A percentile compares a stretch with the other conserved stretches of the same genome.
phyloP scores from a whole-genome alignment of 2,329 filamentous ascomycete genomes.

The Fusarium temperatum region DNA sequence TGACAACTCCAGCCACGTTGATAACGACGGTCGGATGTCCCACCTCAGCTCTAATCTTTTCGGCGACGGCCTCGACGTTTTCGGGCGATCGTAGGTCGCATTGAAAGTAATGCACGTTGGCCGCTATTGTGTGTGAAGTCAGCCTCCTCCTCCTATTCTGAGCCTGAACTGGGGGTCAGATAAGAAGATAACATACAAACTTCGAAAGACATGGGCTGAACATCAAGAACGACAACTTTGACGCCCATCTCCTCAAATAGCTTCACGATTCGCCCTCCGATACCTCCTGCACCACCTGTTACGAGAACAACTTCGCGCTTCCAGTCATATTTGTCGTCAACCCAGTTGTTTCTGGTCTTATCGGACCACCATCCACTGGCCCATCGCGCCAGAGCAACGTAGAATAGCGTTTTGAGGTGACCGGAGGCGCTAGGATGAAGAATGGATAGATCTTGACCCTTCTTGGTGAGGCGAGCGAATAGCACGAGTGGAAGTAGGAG shows the following conservation, averaged over 20 bases:
- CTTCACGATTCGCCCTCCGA: conserved; percentile 72
- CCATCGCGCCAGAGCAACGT: conserved; percentile 41
- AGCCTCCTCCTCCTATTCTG: neutral
- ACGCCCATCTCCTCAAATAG: conserved; percentile 71
- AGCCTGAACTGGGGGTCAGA: neutral
- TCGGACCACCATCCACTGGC: conserved; percentile 47
- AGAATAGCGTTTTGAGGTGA: conserved; percentile 54
- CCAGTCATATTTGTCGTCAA: conserved; percentile 66
- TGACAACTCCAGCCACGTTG: conserved; percentile 75
- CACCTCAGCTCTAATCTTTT: conserved; percentile 62
- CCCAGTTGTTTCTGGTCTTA: conserved; percentile 49
- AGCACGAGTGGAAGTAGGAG: conserved; percentile 71
- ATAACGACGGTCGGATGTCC: conserved; percentile 75
- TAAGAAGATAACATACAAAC: conserved; percentile 50
- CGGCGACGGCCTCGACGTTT: conserved; percentile 61
- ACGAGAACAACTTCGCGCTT: conserved; percentile 74
- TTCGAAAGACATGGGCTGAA: conserved; percentile 67
- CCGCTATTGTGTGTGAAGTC: conserved; percentile 39
- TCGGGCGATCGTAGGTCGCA: conserved; percentile 73
- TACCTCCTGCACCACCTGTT: conserved; percentile 79
- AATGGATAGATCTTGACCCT: conserved; percentile 63
- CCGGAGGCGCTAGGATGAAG: conserved; percentile 61
- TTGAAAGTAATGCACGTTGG: conserved; percentile 72
- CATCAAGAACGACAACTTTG: conserved; percentile 77
- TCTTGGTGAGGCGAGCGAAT: conserved; percentile 69